Evolutionary conservation across 2,329 filamentous ascomycete genomes (phyloP).

Genomic region (Beauveria caledonica): DNA sequence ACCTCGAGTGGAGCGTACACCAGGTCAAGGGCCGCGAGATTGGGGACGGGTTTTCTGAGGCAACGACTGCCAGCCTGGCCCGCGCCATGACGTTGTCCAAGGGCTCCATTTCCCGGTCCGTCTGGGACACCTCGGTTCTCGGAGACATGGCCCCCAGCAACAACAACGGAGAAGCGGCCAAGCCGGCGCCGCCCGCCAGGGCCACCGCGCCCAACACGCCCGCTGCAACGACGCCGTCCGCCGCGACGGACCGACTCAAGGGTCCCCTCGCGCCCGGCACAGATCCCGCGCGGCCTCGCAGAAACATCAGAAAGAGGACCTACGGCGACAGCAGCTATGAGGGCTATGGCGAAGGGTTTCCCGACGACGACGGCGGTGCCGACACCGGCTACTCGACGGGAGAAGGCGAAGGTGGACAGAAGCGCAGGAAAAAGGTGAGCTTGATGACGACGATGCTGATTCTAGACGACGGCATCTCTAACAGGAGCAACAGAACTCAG

Average conservation of each 20-base stretch:
- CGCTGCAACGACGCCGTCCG: constrained; percentile 26
- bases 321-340: constrained; percentile 69
- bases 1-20: constrained; percentile 49
- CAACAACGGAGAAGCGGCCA: constrained; percentile 28
- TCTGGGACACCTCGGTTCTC: constrained; percentile 51
- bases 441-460: too few relatives aligned
- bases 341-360: constrained; percentile 64
- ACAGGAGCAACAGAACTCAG: constrained; percentile 33
- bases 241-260: constrained; percentile 29
- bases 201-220: constrained; percentile 48
- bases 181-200: constrained; percentile 34
- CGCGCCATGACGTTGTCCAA: constrained; percentile 50
- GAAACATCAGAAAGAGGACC: constrained; percentile 63
- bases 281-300: constrained; percentile 50
- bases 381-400: constrained; percentile 63
- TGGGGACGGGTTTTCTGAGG: constrained; percentile 40
- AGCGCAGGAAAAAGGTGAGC: constrained; percentile 58
- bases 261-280: constrained; percentile 29
- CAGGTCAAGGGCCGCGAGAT: constrained; percentile 48
- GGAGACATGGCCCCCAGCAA: constrained; percentile 43
- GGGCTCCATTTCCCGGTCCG: constrained; percentile 44
- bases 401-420: constrained; percentile 58
- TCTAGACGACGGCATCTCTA: neutral
- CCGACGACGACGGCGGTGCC: constrained; percentile 54
- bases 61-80: constrained; percentile 34